Conservation (phyloP, 805 yeast genomes). For the Candida boleticola region DNA sequence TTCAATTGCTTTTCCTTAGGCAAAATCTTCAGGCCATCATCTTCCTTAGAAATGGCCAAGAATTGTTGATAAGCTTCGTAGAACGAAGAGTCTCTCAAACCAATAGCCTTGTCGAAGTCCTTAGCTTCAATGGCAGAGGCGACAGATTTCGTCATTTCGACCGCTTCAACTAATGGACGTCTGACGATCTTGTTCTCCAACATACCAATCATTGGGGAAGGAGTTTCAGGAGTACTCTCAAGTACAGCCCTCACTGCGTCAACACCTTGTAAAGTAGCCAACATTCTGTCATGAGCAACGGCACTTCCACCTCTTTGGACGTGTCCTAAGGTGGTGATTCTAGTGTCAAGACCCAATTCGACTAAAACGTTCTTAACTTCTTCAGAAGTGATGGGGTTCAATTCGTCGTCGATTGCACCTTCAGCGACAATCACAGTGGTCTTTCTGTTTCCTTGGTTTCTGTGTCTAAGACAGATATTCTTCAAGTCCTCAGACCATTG, state of each 20-base stretch:
- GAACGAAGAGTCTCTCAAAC: conserved; percentile 68
- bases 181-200: conserved; percentile 69
- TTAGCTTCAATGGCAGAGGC: conserved; percentile 65
- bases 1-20: conserved; percentile 53
- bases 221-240: conserved; percentile 65
- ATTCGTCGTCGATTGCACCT: conserved; percentile 72
- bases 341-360: conserved; percentile 68
- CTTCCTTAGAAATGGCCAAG: conserved; percentile 48
- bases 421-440: conserved; percentile 81
- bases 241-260: conserved; percentile 77
- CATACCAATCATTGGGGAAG: conserved; percentile 76
- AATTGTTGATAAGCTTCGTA: conserved; percentile 62
- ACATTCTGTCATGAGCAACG: conserved; percentile 66
- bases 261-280: conserved; percentile 79
- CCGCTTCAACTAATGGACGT: conserved; percentile 71
- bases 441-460: conserved; percentile 71
- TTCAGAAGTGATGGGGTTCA: conserved; percentile 63
- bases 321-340: conserved; percentile 76
- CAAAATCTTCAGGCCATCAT: conserved; percentile 37
- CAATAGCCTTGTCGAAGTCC: conserved; percentile 69
- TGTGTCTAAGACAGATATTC: conserved; percentile 60
- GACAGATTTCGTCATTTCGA: conserved; percentile 64
- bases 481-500: conserved; percentile 71
- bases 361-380: conserved; percentile 67
- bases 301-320: conserved; percentile 86